Conservation (phyloP, 345 rosid genomes). For the Syzygium oleosum region DNA sequence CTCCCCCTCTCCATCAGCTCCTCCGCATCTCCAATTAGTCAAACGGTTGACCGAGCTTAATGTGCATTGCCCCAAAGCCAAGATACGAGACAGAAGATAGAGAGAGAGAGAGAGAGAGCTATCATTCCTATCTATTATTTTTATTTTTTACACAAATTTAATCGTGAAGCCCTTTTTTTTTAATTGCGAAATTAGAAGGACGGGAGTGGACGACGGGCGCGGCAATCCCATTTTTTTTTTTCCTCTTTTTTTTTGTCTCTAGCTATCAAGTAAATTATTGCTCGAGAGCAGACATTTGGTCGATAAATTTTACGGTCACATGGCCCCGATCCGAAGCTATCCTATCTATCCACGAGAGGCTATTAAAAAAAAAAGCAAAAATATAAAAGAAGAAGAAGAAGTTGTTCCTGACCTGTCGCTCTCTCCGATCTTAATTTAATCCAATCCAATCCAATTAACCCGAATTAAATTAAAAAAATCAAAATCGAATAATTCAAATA, state of each 20-base stretch:
- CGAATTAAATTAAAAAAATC: no score
- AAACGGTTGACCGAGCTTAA: not conserved
- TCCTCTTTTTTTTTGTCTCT: not conserved
- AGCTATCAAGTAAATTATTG: not conserved
- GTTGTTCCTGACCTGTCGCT: not conserved
- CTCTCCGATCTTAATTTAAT: not conserved
- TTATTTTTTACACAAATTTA: not conserved
- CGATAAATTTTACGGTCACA: not conserved
- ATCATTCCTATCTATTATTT: not conserved
- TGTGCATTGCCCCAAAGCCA: no score
- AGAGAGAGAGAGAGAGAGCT: not conserved
- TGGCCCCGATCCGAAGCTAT: not conserved
- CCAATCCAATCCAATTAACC: not conserved
- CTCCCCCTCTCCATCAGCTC: not conserved
- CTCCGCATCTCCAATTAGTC: not conserved
- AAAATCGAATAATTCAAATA: no score
- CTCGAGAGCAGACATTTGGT: not conserved
- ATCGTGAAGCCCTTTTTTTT: no score
- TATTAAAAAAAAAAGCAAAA: not conserved
- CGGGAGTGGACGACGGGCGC: not conserved
- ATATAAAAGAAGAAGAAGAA: not conserved
- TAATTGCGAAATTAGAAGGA: not conserved
- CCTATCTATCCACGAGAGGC: not conserved
- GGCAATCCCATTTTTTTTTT: not conserved
- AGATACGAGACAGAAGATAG: not conserved